phyloP scores from a whole-genome alignment of 345 rosid genomes.

The Isatis tinctoria region DNA sequence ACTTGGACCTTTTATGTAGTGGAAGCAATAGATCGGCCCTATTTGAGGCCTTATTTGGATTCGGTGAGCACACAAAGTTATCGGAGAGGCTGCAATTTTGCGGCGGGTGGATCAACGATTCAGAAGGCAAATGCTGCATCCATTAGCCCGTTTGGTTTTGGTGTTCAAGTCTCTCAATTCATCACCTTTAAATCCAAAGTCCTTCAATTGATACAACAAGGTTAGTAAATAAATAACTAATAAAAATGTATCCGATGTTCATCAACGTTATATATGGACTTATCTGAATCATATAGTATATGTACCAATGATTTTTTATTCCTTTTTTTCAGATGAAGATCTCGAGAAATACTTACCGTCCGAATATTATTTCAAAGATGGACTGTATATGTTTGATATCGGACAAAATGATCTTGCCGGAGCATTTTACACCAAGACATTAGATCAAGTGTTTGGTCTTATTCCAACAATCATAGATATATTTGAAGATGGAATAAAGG shows the following conservation, averaged over 20 bases:
- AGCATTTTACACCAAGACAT: conserved; percentile 30
- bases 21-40: conserved; percentile 25
- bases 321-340: conserved; percentile 31
- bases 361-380: conserved; percentile 35
- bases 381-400: conserved; percentile 54
- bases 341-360: conserved; percentile 38
- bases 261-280: background rate
- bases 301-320: background rate
- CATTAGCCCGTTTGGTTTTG: conserved; percentile 30
- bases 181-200: conserved; percentile 40
- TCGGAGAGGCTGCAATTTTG: conserved; percentile 31
- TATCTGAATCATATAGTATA: background rate
- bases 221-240: conserved; percentile 26
- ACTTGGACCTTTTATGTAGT: background rate
- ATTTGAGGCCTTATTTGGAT: conserved; percentile 41
- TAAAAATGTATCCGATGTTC: background rate
- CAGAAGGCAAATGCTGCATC: conserved; percentile 36
- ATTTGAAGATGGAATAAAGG: conserved; percentile 39
- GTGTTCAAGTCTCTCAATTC: conserved; percentile 43
- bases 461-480: conserved; percentile 40
- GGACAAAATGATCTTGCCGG: conserved; percentile 58
- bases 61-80: conserved; percentile 29
- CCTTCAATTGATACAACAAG: conserved; percentile 36
- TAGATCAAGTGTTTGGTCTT: conserved; percentile 38
- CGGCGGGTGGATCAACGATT: conserved; percentile 32